These are phyloP conservation scores for Clonostachys sp. DNA, from an alignment of 2,329 filamentous ascomycete species.

Conservation along the genomic window DNA sequence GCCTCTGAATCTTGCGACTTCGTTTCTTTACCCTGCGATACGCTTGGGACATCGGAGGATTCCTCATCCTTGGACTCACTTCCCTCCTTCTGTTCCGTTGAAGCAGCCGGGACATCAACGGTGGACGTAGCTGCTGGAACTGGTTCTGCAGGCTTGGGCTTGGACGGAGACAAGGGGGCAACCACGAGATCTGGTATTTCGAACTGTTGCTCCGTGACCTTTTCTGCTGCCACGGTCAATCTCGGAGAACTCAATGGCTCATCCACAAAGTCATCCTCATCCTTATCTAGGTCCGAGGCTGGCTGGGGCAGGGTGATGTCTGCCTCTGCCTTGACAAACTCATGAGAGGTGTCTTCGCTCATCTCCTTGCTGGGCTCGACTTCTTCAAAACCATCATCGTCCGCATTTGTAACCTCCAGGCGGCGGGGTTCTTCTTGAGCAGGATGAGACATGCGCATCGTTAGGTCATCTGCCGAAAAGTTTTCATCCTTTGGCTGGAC, in stretches of 20 bases:
- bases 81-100: not conserved
- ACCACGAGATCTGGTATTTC: slow-evolving; percentile 54
- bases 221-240: slow-evolving; percentile 57
- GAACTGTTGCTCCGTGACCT: slow-evolving; percentile 43
- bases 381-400: slow-evolving; percentile 92
- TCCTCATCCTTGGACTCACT: not conserved
- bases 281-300: slow-evolving; percentile 34
- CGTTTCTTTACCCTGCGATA: not conserved
- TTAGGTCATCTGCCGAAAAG: slow-evolving; percentile 50
- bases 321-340: slow-evolving; percentile 58
- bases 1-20: slow-evolving; percentile 1
- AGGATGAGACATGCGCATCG: slow-evolving; percentile 49
- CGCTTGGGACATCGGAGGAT: too few relatives aligned
- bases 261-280: slow-evolving; percentile 73
- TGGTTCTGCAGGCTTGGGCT: slow-evolving; percentile 20
- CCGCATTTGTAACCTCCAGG: slow-evolving; percentile 74
- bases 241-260: slow-evolving; percentile 68
- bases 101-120: not conserved
- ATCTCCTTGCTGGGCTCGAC: slow-evolving; percentile 68
- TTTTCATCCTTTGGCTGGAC: slow-evolving; percentile 30
- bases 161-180: slow-evolving; percentile 50
- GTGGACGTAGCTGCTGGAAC: not conserved
- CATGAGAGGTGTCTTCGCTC: slow-evolving; percentile 67
- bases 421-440: slow-evolving; percentile 51
- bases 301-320: slow-evolving; percentile 32